Evolutionary conservation across 1,139 yeast species (phyloP).

Genomic region (Pichia sp.): DNA sequence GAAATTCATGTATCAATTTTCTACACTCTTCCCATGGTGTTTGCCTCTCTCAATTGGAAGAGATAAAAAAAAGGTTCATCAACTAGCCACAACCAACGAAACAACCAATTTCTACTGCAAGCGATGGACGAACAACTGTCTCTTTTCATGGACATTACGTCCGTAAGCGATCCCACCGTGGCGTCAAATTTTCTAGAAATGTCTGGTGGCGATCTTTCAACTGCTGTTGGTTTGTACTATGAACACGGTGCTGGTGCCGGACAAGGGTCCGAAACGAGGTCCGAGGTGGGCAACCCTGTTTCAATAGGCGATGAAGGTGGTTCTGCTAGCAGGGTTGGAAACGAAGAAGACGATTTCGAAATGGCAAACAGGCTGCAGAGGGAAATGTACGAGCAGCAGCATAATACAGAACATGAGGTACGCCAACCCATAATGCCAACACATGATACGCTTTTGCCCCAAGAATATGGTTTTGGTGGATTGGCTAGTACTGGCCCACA

Average conservation of each 20-base stretch:
- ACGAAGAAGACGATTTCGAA: slow-evolving; percentile 47
- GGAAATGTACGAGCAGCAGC: slow-evolving; percentile 49
- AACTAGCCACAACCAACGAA: background rate
- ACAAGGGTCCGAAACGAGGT: background rate
- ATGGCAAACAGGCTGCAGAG: slow-evolving; percentile 62
- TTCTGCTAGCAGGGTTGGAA: slow-evolving; percentile 6
- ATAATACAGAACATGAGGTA: slow-evolving; percentile 48
- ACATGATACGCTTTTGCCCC: slow-evolving; percentile 62
- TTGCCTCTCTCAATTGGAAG: background rate
- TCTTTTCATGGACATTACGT: slow-evolving; percentile 82
- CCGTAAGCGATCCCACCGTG: slow-evolving; percentile 58
- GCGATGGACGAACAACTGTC: slow-evolving; percentile 48
- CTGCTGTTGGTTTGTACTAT: slow-evolving; percentile 79
- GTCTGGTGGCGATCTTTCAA: slow-evolving; percentile 73
- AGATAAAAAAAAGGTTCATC: background rate
- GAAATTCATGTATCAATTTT: background rate
- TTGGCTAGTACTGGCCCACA: slow-evolving; percentile 17
- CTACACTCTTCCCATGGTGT: background rate
- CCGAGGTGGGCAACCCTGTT: background rate
- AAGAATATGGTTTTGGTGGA: slow-evolving; percentile 18
- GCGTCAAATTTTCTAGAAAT: slow-evolving; percentile 80
- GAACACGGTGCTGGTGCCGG: slow-evolving; percentile 53
- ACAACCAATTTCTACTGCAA: background rate
- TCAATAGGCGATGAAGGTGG: slow-evolving; percentile 13
- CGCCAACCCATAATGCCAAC: slow-evolving; percentile 77